These are phyloP conservation scores for Suillus placidus DNA, from an alignment of 768 basidiomycete species.

Conservation along the genomic window DNA sequence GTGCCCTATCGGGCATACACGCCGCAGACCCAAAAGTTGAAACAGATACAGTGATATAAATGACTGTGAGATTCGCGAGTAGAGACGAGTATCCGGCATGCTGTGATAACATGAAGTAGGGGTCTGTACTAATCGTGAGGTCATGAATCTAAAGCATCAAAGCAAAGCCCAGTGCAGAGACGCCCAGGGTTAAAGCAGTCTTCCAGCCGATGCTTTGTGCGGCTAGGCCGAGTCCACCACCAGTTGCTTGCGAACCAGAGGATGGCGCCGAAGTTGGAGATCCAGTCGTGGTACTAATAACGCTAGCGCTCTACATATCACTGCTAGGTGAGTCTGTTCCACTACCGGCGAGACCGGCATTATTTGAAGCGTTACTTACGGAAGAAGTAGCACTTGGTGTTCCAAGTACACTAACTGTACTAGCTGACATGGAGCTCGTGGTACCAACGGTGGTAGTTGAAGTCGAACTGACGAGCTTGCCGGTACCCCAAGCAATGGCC, in stretches of 20 bases:
- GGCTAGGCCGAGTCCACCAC: conserved; percentile 11
- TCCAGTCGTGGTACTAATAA: not conserved
- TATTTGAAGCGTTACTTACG: conserved; percentile 10
- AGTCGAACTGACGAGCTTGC: conserved; percentile 51
- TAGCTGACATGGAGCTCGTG: conserved; percentile 11
- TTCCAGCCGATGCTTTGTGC: conserved; percentile 16
- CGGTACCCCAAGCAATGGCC: conserved; percentile 67
- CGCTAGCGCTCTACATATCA: not conserved
- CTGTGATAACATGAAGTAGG: not conserved
- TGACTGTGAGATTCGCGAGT: not conserved
- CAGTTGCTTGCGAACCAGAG: conserved; percentile 6
- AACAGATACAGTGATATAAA: not conserved
- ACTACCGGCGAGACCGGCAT: conserved; percentile 12
- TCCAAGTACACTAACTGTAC: conserved; percentile 9
- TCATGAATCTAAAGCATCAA: conserved; percentile 19
- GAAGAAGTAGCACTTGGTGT: not conserved
- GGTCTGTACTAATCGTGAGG: conserved; percentile 4
- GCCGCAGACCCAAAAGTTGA: not conserved
- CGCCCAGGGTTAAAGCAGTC: conserved; percentile 20
- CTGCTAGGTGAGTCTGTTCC: not conserved
- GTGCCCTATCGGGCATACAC: not conserved
- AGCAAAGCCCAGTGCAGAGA: conserved; percentile 24
- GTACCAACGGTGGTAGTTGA: conserved; percentile 27
- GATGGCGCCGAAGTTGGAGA: conserved; percentile 4
- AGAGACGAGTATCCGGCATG: not conserved